Base-by-base conservation (phyloP, 2,329 filamentous ascomycete genomes). In the Epichloe gansuensis region DNA sequence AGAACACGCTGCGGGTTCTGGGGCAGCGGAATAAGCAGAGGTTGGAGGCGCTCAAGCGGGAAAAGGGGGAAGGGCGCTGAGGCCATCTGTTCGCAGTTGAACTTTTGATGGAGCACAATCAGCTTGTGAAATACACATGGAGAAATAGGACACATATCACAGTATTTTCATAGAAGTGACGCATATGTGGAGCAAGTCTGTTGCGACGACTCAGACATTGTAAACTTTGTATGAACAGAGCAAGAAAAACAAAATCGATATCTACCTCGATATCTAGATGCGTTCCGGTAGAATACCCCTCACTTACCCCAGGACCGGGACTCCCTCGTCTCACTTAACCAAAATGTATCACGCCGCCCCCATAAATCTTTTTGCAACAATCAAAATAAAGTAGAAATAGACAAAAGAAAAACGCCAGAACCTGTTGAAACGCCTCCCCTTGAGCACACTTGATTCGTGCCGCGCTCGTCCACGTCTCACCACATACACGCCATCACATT, bases 11-110 rank as follows among this genome's bases (percentile, higher is more conserved):
- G 63, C 73, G 81, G 45, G 68, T 88, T 47, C 62, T 90, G 58
- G 78, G 80, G 9, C 84, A 79, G 73, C 72, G 86, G 62, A 89
- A 90, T 63, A 74, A 82, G 69, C 58, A 74, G 60, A 70, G 85
- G 13, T 63, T 84, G 57, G 78, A 75, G 47, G 73, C 69, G 34
- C 64, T 88, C 48, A 36, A 54, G 56, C 55, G 55, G 40, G 57
- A 55, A 44, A 55, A 53, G 3, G 54, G n/a, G 49, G 25, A 43
- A 35, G 31, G 13, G 11, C 15, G 17, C 11, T 31, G 27, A 31
- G 8, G 8, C 8, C 3, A 11, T 3, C 9, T 4, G 8, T 31
- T 31, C 8, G 27, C 27, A 31, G 8, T 11, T 31, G 27, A 31
- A 11, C 27, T 1, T 31, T 31, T 4, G 27, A 11, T 31, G 27